Evolutionary conservation across 2,329 filamentous ascomycete species (phyloP).

Genomic region (Botrytis galanthina): DNA sequence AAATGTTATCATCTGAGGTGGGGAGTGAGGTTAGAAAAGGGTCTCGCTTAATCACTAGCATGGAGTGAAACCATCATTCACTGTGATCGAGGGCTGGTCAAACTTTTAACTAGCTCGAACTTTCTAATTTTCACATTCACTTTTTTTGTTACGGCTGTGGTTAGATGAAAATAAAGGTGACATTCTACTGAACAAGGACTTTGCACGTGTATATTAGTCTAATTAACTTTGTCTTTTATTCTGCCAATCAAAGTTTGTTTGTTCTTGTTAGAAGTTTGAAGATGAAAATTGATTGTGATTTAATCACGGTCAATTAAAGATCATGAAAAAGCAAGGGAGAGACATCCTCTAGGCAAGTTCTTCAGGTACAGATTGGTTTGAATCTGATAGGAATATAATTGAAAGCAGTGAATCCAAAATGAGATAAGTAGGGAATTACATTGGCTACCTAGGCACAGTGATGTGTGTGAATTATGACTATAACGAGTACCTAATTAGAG

Average conservation of each 20-base stretch:
- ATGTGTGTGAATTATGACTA: background rate
- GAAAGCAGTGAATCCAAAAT: background rate
- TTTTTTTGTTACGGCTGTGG: background rate
- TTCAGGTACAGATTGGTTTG: background rate
- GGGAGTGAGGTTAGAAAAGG: background rate
- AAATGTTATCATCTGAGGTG: background rate
- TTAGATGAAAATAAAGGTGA: background rate
- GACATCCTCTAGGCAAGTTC: background rate
- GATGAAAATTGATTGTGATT: background rate
- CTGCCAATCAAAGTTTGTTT: no score
- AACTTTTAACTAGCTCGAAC: no score
- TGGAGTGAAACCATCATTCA: background rate
- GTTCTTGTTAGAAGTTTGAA: background rate
- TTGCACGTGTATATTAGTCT: background rate
- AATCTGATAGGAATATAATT: no score
- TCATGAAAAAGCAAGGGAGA: background rate
- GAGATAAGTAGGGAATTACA: background rate
- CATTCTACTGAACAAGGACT: background rate
- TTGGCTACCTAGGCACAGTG: background rate
- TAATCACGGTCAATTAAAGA: accelerated
- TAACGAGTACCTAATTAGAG: background rate
- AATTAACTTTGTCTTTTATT: accelerated
- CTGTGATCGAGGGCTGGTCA: background rate
- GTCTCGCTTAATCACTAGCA: background rate
- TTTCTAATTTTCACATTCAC: no score